These are phyloP conservation scores for Leccinum subgranulosum DNA, from an alignment of 768 basidiomycete species.

Conservation along the genomic window DNA sequence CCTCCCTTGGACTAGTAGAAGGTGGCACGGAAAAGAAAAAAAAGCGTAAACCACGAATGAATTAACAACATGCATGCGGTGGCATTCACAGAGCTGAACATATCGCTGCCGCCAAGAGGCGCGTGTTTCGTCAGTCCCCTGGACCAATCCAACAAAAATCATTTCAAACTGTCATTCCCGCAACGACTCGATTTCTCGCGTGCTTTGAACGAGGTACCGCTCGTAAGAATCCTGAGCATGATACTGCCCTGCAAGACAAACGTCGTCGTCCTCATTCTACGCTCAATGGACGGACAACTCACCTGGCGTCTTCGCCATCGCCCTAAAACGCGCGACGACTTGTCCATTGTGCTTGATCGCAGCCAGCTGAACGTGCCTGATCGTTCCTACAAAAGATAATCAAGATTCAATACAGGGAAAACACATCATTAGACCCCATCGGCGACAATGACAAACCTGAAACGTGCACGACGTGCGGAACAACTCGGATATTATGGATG, in stretches of 20 bases:
- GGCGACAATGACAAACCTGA: constrained; percentile 55
- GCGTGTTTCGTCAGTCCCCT: no score
- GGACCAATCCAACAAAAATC: no score
- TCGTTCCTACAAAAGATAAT: constrained; percentile 56
- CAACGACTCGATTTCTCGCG: constrained; percentile 59
- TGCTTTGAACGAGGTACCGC: constrained; percentile 53
- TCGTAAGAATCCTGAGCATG: constrained; percentile 54
- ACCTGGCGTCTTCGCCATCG: constrained; percentile 53
- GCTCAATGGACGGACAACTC: constrained; percentile 11
- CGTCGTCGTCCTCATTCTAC: not conserved
- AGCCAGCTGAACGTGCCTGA: constrained; percentile 82
- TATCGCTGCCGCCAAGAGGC: no score
- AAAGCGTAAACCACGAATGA: no score
- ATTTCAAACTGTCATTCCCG: constrained; percentile 44
- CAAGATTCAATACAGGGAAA: no score
- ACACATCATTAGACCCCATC: not conserved
- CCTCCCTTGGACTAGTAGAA: no score
- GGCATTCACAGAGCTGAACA: not conserved
- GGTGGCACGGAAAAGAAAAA: no score
- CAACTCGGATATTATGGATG: constrained; percentile 35
- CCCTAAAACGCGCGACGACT: constrained; percentile 65
- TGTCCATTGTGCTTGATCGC: constrained; percentile 73
- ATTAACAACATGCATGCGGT: no score
- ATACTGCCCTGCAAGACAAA: constrained; percentile 40
- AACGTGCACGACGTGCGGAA: constrained; percentile 78